These are phyloP conservation scores for Lodderomyces pseudojiufengensis DNA, from an alignment of 1,139 yeast species.

Conservation along the genomic window DNA sequence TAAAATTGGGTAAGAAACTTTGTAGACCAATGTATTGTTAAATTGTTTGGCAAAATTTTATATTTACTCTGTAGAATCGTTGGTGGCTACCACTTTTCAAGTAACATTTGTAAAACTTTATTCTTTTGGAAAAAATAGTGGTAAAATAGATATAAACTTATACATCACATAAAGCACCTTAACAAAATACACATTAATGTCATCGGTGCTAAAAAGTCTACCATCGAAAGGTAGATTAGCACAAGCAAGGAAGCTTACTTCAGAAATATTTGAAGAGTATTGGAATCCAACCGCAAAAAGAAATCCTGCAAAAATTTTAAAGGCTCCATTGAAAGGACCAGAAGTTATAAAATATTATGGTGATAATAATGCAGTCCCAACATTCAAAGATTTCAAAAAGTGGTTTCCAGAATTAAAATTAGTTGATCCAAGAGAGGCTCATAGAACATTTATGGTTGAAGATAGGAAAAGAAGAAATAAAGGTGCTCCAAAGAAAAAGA, in stretches of 20 bases:
- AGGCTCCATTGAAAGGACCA: constrained; percentile 75
- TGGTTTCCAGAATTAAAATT: constrained; percentile 59
- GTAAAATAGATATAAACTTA: too few species aligned
- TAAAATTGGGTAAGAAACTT: too few species aligned
- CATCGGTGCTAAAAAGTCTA: constrained; percentile 18
- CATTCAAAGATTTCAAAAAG: constrained; percentile 55
- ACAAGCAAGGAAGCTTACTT: constrained; percentile 28
- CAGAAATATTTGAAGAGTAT: constrained; percentile 30
- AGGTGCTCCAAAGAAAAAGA: constrained; percentile 85
- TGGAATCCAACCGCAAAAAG: constrained; percentile 66
- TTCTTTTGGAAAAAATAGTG: too few species aligned
- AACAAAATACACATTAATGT: too few species aligned
- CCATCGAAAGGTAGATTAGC: constrained; percentile 29
- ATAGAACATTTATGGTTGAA: constrained; percentile 61
- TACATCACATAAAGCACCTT: too few species aligned
- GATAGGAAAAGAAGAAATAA: constrained; percentile 83
- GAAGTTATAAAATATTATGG: constrained; percentile 73
- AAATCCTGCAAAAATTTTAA: constrained; percentile 74
- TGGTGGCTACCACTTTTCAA: too few species aligned
- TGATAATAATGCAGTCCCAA: constrained; percentile 59
- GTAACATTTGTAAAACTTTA: too few species aligned
- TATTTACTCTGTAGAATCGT: too few species aligned
- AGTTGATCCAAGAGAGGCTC: constrained; percentile 70
- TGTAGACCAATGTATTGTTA: too few species aligned
- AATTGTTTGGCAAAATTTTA: too few species aligned